Evolutionary conservation across 2,329 filamentous ascomycete species (phyloP), one percentile per base, ranked within the genome.

Genomic region (Lachnellula arida): DNA sequence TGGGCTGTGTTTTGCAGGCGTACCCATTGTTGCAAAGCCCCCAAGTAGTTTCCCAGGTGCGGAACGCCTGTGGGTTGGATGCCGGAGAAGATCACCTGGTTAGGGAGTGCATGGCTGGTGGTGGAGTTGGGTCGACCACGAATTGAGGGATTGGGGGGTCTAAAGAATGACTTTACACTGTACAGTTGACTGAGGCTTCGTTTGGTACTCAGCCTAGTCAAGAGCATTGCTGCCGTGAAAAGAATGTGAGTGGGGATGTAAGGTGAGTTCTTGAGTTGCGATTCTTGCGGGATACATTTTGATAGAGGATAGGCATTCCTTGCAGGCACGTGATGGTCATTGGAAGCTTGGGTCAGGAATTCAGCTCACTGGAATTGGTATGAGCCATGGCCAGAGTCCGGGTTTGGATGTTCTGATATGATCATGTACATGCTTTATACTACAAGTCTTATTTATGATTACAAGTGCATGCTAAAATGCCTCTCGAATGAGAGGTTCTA

Each of bases 21-120:
- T 47, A 88, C 87, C 94, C 94, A 99, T 78, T 91, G 85, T 50
- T 84, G 82, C 54, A 99, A 76, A 15, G 94, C 94, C 25, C 94
- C 94, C 11, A 96, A 81, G 72, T 97, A 99, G 74, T 99, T 99
- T 54, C 94, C 94, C 32, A 99, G 76, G 71, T 99, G 94, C 14
- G 94, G 94, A 23, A 95, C 81, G 37, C 93, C 94, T 0, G 94
- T 99, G 17, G 94, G 94, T 72, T 99, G 94, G 65, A 99, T 99
- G 52, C 92, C 94, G 3, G 94, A 97, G 77, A 99, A 97, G 67
- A 97, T 83, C 57, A 87, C 78, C 54, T 78, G 67, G 4, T 60
- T 39, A 22, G 53, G 49, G 17, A 57, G 12, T 46, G 35, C 42
- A 39, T 51, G 46, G 19, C 48, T 39, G 23, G 52, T 43, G 14